Percentiles rank a stretch among this genome's conserved stretches.
phyloP scores from a whole-genome alignment of 2,329 filamentous ascomycete species.

The Penicillium sclerotiorum region DNA sequence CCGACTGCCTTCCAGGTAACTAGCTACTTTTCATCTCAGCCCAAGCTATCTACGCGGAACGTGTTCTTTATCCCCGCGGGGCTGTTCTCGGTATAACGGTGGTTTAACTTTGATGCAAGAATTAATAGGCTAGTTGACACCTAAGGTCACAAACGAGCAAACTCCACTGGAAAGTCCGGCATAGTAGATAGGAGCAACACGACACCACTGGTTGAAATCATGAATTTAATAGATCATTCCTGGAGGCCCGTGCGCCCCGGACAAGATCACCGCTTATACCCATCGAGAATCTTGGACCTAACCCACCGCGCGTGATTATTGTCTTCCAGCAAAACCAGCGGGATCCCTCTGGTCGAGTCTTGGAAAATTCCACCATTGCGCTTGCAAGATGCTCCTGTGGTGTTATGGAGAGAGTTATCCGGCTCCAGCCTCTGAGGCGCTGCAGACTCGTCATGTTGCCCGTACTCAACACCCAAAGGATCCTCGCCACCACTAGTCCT shows the following conservation, averaged over 20 bases:
- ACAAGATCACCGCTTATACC: background rate
- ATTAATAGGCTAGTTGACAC: background rate
- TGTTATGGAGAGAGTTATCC: background rate
- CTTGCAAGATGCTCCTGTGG: background rate
- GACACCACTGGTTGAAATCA: background rate
- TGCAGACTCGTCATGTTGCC: background rate
- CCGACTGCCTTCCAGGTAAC: background rate
- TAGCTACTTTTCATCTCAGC: background rate
- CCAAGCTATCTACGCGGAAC: background rate
- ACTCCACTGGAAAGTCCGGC: background rate
- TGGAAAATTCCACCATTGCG: background rate
- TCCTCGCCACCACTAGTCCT: background rate
- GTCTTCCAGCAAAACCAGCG: background rate
- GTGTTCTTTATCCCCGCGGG: background rate
- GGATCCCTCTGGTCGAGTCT: background rate
- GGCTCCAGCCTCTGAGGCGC: background rate
- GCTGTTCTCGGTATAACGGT: too few species aligned
- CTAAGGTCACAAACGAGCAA: background rate
- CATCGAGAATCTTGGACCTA: background rate
- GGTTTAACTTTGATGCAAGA: background rate
- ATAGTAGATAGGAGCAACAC: background rate
- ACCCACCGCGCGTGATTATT: background rate
- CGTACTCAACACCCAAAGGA: background rate
- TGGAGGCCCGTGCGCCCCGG: background rate
- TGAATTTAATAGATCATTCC: conserved; percentile 4